Conservation (phyloP, 1,284 basidiomycete species). For the Ceratobasidium sp. region DNA sequence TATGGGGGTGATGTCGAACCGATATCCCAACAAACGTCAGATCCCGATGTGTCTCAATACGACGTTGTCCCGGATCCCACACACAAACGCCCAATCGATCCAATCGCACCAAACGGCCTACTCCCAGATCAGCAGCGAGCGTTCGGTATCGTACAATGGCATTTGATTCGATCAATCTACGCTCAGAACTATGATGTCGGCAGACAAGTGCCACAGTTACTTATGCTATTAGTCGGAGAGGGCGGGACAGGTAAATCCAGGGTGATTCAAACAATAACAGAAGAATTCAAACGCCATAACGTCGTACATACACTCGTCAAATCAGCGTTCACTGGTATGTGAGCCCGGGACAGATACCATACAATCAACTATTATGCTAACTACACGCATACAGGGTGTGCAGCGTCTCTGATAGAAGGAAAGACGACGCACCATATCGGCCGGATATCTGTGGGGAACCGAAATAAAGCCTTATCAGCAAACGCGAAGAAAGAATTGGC, state of each 20-base stretch:
- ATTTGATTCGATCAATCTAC: neutral
- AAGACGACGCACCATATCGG: conserved; percentile 54
- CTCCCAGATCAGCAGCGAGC: conserved; percentile 28
- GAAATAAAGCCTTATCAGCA: neutral
- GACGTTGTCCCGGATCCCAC: neutral
- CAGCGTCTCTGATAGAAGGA: conserved; percentile 57
- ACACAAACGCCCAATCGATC: neutral
- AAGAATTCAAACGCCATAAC: conserved; percentile 9
- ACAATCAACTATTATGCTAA: neutral
- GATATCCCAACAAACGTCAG: neutral
- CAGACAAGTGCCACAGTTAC: conserved; percentile 50
- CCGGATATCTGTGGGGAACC: neutral
- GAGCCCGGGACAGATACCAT: neutral
- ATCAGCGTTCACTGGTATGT: conserved; percentile 57
- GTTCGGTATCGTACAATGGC: conserved; percentile 16
- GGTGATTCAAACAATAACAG: conserved; percentile 57
- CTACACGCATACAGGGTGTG: conserved; percentile 36
- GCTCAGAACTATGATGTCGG: neutral
- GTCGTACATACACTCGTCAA: conserved; percentile 51
- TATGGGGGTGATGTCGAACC: neutral
- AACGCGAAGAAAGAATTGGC: conserved; percentile 8
- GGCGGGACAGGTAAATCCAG: conserved; percentile 60
- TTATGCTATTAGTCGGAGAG: conserved; percentile 57
- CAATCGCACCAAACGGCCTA: neutral
- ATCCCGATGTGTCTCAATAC: neutral